Percentiles rank a stretch among this genome's conserved stretches.
Evolutionary conservation across 129 eudicot species (phyloP).

Genomic region (Logfia minima): DNA sequence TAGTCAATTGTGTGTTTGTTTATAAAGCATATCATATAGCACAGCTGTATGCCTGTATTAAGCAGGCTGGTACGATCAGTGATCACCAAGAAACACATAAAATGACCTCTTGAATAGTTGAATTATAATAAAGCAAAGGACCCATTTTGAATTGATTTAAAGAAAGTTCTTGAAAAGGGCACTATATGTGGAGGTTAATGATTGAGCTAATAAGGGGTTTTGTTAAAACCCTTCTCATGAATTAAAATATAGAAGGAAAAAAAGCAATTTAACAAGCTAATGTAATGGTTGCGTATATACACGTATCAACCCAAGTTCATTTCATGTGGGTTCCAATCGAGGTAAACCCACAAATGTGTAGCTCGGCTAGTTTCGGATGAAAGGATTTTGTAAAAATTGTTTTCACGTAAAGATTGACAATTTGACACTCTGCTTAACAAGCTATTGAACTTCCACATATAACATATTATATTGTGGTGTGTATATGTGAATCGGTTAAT

Average conservation of each 20-base stretch:
- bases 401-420: not conserved
- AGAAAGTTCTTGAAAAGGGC: constrained; percentile 18
- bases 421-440: not conserved
- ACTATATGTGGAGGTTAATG: constrained; percentile 33
- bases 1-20: constrained; percentile 26
- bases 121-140: constrained; percentile 30
- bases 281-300: not conserved
- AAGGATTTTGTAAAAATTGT: not conserved
- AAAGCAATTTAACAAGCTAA: not conserved
- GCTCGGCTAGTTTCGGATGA: not conserved
- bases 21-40: constrained; percentile 29
- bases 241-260: not conserved
- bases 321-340: not conserved
- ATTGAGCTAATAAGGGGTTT: constrained; percentile 18
- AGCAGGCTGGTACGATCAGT: constrained; percentile 27
- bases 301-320: not conserved
- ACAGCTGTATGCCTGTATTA: constrained; percentile 28
- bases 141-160: constrained; percentile 30
- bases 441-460: not conserved
- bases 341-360: not conserved
- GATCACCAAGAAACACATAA: constrained; percentile 31
- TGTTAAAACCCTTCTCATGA: not conserved
- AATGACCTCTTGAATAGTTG: constrained; percentile 18
- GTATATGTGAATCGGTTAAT: no score
- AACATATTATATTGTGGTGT: not conserved